Base-by-base conservation (phyloP, 2,329 filamentous ascomycete species). In the Colletotrichum sansevieriae region DNA sequence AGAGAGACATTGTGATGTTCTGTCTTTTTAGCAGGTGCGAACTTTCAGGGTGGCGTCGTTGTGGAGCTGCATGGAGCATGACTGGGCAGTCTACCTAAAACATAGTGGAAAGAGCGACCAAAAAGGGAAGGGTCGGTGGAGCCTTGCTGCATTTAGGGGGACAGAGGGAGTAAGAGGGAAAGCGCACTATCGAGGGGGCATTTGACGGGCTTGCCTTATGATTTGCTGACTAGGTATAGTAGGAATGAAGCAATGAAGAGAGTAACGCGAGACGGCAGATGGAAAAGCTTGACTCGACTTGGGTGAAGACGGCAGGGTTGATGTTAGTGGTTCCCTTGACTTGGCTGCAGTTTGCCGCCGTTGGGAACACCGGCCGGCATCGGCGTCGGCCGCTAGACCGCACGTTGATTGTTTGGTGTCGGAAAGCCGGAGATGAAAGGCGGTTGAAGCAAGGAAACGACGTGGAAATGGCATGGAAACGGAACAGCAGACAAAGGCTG, bases 241-340 rank as follows among this genome's bases (percentile, higher is more conserved):
- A 7, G 29, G 29, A 29, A 29, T 7, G 7, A 9, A 2, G 29
- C 8, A 29, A 29, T 29, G 43, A n/a, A 46, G 18, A 46, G 18
- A 20, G 3, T 20, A 12, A 12, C 18, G 52, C 20, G 35, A 56
- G 25, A 41, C 52, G 35, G 15, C 33, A 25, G 20, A 33, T 11
- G n/a, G n/a, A 44, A 33, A 59, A 59, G 56, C 25, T 59, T 59
- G 43, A 59, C 56, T 59, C 15, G 43, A 59, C 25, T 59, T 8
- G 29, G 4, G 29, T 29, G 29, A 9, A 8, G 29, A 29, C 29
- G 29, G 29, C 7, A 29, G 8, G 9, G 22, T 29, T 29, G 29
- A 29, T 4, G 29, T 29, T 3, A 29, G 7, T 8, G 8, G 2
- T 29, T 29, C 1, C 29, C 29, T 29, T 9, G 8, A 29, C 29